Conservation (phyloP, 176 grass and related monocot genomes). For the Triticum urartu region DNA sequence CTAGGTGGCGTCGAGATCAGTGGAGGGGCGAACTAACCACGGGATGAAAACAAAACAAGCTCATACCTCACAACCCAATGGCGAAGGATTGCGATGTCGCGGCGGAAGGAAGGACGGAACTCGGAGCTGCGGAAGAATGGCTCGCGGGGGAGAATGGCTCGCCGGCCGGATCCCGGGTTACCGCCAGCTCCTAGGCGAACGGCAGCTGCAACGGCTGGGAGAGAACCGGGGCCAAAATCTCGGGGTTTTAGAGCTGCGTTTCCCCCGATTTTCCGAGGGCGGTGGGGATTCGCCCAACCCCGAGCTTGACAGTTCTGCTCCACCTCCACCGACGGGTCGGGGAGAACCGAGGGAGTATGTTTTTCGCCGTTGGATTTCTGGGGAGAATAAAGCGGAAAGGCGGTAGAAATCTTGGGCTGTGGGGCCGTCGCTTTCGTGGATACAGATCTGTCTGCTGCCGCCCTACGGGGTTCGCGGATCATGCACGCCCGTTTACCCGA, state of each 20-base stretch:
- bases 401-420: background rate
- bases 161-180: slow-evolving; percentile 17
- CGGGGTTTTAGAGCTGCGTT: slow-evolving; percentile 11
- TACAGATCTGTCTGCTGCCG: slow-evolving; percentile 13
- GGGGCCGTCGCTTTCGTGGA: background rate
- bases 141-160: background rate
- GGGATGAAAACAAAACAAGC: background rate
- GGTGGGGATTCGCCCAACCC: slow-evolving; percentile 36
- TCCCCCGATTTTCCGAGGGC: background rate
- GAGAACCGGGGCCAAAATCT: background rate
- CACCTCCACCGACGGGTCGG: slow-evolving; percentile 30
- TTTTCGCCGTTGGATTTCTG: background rate
- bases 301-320: slow-evolving; percentile 1
- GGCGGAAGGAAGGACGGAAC: background rate
- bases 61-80: background rate
- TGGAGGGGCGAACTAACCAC: background rate
- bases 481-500: background rate
- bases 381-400: slow-evolving; percentile 33
- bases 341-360: background rate
- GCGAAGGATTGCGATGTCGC: background rate
- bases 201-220: background rate
- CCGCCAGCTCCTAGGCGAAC: background rate
- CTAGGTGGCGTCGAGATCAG: background rate
- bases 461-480: background rate
- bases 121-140: background rate